These are phyloP conservation scores for Candida gigantensis DNA, from an alignment of 1,139 yeast genomes.

Conservation along the genomic window DNA sequence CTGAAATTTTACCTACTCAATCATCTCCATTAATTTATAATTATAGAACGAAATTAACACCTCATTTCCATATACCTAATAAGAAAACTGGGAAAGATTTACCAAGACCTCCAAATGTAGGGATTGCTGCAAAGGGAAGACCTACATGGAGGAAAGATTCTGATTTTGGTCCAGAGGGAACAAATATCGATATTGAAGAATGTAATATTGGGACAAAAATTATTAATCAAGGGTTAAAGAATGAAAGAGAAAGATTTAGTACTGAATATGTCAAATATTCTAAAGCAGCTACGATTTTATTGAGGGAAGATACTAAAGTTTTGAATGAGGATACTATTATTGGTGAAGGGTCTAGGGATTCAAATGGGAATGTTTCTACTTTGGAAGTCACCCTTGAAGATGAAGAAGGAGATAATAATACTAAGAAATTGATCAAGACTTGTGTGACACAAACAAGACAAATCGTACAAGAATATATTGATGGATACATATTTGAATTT, in stretches of 20 bases:
- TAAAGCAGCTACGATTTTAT: constrained; percentile 83
- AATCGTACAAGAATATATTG: constrained; percentile 75
- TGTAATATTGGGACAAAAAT: constrained; percentile 85
- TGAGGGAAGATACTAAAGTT: constrained; percentile 72
- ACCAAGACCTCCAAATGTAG: constrained; percentile 66
- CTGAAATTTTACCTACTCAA: constrained; percentile 65
- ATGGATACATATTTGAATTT: constrained; percentile 76
- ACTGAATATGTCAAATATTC: constrained; percentile 57
- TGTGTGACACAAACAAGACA: constrained; percentile 74
- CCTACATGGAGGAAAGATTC: constrained; percentile 64
- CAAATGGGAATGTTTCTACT: constrained; percentile 31
- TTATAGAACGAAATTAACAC: constrained; percentile 91
- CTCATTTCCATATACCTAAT: constrained; percentile 89
- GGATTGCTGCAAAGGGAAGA: constrained; percentile 85
- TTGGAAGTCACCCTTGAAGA: constrained; percentile 23
- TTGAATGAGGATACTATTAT: constrained; percentile 21
- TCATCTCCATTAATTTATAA: constrained; percentile 75
- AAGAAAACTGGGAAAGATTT: constrained; percentile 33
- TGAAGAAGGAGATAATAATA: no score
- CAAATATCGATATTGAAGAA: constrained; percentile 85
- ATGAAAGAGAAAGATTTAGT: constrained; percentile 61
- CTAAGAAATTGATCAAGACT: constrained; percentile 38
- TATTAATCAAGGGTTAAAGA: constrained; percentile 70
- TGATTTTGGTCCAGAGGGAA: constrained; percentile 47
- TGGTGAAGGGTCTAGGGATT: constrained; percentile 47